phyloP scores from a whole-genome alignment of 805 yeast species.

The Kuraishia capsulata region DNA sequence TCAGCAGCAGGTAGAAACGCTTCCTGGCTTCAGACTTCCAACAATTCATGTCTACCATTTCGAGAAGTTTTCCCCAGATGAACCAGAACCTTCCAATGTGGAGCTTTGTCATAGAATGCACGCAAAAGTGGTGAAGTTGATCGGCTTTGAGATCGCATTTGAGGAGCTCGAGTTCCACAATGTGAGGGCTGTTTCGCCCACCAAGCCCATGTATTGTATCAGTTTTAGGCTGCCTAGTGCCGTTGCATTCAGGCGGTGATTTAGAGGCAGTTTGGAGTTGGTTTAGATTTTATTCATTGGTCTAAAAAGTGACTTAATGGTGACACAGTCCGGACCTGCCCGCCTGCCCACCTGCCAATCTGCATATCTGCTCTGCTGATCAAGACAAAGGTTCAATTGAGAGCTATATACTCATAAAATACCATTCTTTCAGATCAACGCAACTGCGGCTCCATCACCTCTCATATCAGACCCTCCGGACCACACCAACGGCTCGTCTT shows the following conservation, averaged over 20 bases:
- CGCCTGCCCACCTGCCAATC: neutral
- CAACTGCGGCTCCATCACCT: slow-evolving; percentile 77
- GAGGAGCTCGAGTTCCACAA: slow-evolving; percentile 56
- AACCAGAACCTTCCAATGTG: slow-evolving; percentile 57
- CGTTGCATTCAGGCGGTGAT: slow-evolving; percentile 39
- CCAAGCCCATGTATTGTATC: slow-evolving; percentile 93
- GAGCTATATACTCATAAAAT: neutral
- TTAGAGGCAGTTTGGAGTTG: neutral
- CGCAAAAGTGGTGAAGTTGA: slow-evolving; percentile 33
- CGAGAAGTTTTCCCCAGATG: slow-evolving; percentile 74
- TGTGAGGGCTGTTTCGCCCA: slow-evolving; percentile 93
- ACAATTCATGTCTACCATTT: slow-evolving; percentile 84
- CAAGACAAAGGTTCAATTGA: too few species aligned
- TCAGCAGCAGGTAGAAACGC: slow-evolving; percentile 20
- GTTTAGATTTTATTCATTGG: neutral
- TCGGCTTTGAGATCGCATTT: slow-evolving; percentile 39
- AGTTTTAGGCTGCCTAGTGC: slow-evolving; percentile 64
- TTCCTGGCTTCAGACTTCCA: slow-evolving; percentile 55
- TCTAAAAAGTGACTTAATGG: neutral
- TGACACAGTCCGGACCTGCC: neutral
- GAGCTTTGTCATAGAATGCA: slow-evolving; percentile 63
- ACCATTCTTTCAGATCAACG: slow-evolving; percentile 31
- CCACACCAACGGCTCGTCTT: slow-evolving; percentile 37
- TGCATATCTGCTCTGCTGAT: too few species aligned
- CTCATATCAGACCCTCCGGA: slow-evolving; percentile 73